Evolutionary conservation across 2,329 filamentous ascomycete genomes (phyloP), one percentile per base, ranked within the genome.

Genomic region (Emergomyces orientalis): DNA sequence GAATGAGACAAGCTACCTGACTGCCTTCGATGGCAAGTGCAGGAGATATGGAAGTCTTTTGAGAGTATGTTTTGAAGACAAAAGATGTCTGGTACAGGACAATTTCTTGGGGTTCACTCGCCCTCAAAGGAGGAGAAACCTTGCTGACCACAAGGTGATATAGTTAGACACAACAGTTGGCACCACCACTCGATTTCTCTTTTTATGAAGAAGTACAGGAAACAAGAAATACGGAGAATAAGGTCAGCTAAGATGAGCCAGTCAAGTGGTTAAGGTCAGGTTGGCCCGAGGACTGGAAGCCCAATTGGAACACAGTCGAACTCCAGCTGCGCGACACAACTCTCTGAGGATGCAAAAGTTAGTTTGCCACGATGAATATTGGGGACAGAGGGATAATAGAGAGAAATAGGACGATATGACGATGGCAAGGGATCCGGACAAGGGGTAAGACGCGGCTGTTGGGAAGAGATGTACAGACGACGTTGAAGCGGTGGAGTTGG

Each of bases 11-110:
- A 62, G 60, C 47, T 59, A 61, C 65, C 67, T 65, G 65, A 66
- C 67, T 68, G 67, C 67, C 67, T 67, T 69, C 65, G 66, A 69
- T 69, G 67, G 67, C 67, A 69, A 69, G 67, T 64, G 63, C 66
- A 68, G 67, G 65, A 58, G 59, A 63, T 55, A 63, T 64, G 41
- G 59, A 59, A 60, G 63, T 58, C 30, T 55, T 59, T 59, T 59
- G 59, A 59, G 43, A 43, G 43, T 59, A 55, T 60, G 52, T 54
- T 61, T 49, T 57, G 52, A 59, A 61, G 60, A 49, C 64, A 64
- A 64, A 61, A 37, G 43, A 61, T 63, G 63, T 57, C 64, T 59
- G 62, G 63, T 60, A 60, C 45, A 51, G 51, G 61, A 61, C 51
- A 63, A 47, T 56, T 25, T 61, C 54, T 57, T 34, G 54, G 34